phyloP scores from a whole-genome alignment of 371 early-diverging fungal genomes.

The Syncephalastrum racemosum region DNA sequence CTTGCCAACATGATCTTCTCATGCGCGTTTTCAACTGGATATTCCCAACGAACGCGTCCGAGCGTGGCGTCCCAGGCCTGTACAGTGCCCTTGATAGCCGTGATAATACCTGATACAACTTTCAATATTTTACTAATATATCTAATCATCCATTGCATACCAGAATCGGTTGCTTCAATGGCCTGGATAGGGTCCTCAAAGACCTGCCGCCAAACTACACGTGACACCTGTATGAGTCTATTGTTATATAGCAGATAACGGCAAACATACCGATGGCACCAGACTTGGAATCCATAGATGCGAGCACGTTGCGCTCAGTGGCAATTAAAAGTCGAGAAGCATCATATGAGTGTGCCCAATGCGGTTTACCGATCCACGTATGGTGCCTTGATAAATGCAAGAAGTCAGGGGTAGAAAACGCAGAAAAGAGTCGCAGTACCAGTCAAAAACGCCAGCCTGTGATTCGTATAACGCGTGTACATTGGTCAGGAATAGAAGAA shows the following conservation, averaged over 20 bases:
- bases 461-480: constrained; percentile 16
- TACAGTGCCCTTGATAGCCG: no score
- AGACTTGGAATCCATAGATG: constrained; percentile 50
- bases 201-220: constrained; percentile 11
- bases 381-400: constrained; percentile 52
- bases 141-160: background rate
- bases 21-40: constrained; percentile 1
- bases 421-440: constrained; percentile 14
- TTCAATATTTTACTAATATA: no score
- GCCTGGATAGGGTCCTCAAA: constrained; percentile 5
- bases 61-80: no score
- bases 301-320: constrained; percentile 64
- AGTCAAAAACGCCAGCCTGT: constrained; percentile 28
- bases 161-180: constrained; percentile 6
- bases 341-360: constrained; percentile 22
- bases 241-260: constrained; percentile 14
- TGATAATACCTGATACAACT: no score
- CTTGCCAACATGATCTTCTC: background rate
- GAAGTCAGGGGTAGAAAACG: background rate
- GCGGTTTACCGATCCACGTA: constrained; percentile 60
- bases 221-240: constrained; percentile 1
- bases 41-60: no score
- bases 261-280: constrained; percentile 57
- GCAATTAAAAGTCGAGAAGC: constrained; percentile 49
- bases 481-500: background rate